These are phyloP conservation scores for Leptomonas pyrrhocoris DNA, from an alignment of 208 protist species.

Conservation along the genomic window DNA sequence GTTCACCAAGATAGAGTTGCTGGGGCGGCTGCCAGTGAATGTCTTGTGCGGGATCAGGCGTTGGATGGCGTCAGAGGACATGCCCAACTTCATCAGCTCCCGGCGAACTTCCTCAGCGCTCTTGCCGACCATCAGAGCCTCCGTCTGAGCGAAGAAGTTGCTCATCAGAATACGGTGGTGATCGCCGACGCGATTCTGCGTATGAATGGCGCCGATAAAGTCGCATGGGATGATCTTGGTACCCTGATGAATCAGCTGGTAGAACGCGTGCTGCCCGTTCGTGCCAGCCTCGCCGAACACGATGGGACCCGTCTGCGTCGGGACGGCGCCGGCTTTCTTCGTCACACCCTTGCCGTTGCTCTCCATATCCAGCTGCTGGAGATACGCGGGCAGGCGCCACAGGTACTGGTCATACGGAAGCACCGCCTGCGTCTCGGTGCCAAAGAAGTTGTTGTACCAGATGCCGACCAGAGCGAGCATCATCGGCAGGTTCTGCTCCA, in stretches of 20 bases:
- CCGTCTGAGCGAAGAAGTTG: constrained; percentile 98
- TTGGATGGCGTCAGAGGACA: constrained; percentile 61
- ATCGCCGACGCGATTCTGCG: constrained; percentile 92
- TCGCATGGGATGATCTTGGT: constrained; percentile 97
- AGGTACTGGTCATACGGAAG: constrained; percentile 99
- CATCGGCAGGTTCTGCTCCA: constrained; percentile 91
- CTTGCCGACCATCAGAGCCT: constrained; percentile 97
- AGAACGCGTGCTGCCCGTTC: constrained; percentile 95
- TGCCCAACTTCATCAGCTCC: constrained; percentile 71
- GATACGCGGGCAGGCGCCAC: constrained; percentile 96
- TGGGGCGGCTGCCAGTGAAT: constrained; percentile 95
- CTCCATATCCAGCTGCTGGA: constrained; percentile 98
- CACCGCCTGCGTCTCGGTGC: constrained; percentile 94
- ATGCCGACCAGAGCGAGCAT: constrained; percentile 95
- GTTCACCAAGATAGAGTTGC: constrained; percentile 95
- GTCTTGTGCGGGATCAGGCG: constrained; percentile 80
- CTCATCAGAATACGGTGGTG: constrained; percentile 96
- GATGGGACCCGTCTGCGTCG: constrained; percentile 93
- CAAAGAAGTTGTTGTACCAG: constrained; percentile 98
- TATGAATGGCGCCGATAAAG: constrained; percentile 94
- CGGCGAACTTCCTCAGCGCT: constrained; percentile 78
- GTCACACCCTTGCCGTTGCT: constrained; percentile 96
- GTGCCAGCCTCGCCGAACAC: constrained; percentile 97
- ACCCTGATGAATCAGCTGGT: constrained; percentile 97
- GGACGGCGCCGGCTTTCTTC: constrained; percentile 56